phyloP scores from a whole-genome alignment of 2,329 filamentous ascomycete genomes.

The Ascochyta koolunga region DNA sequence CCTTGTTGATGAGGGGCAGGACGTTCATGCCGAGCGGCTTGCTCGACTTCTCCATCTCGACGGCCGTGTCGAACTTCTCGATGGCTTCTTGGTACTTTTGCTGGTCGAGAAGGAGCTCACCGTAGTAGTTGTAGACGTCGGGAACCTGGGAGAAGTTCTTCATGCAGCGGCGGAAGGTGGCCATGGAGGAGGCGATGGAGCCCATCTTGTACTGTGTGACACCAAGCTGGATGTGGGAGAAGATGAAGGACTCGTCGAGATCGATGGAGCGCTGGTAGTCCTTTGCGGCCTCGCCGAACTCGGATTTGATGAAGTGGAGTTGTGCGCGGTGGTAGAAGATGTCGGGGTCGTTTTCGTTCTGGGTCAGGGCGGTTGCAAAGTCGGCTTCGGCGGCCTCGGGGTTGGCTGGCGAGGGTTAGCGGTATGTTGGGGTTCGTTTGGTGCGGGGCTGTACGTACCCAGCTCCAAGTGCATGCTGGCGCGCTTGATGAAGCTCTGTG shows the following conservation, averaged over 20 bases:
- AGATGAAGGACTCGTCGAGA: constrained; percentile 94
- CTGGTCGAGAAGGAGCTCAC: constrained; percentile 94
- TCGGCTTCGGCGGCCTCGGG: constrained; percentile 86
- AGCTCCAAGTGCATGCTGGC: constrained; percentile 97
- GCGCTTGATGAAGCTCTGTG: constrained; percentile 98
- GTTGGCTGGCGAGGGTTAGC: constrained; percentile 61
- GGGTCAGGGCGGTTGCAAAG: constrained; percentile 82
- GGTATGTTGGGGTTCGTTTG: not conserved
- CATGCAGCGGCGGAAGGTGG: constrained; percentile 94
- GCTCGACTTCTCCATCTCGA: constrained; percentile 95
- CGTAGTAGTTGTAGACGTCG: constrained; percentile 99
- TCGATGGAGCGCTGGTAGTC: constrained; percentile 99
- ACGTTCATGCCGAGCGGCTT: constrained; percentile 98
- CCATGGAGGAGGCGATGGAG: constrained; percentile 96
- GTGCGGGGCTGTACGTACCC: constrained; percentile 56
- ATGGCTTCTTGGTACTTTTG: constrained; percentile 94
- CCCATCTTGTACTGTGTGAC: constrained; percentile 99
- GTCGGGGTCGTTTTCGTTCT: constrained; percentile 89
- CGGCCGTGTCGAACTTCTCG: constrained; percentile 97
- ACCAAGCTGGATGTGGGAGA: constrained; percentile 98
- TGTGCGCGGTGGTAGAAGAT: constrained; percentile 99
- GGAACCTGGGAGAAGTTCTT: constrained; percentile 98
- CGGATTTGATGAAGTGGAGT: constrained; percentile 95
- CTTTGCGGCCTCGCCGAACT: constrained; percentile 91
- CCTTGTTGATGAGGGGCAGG: constrained; percentile 97